Evolutionary conservation across 1,139 yeast genomes (phyloP).

Genomic region (Pneumocystis wakefieldiae): DNA sequence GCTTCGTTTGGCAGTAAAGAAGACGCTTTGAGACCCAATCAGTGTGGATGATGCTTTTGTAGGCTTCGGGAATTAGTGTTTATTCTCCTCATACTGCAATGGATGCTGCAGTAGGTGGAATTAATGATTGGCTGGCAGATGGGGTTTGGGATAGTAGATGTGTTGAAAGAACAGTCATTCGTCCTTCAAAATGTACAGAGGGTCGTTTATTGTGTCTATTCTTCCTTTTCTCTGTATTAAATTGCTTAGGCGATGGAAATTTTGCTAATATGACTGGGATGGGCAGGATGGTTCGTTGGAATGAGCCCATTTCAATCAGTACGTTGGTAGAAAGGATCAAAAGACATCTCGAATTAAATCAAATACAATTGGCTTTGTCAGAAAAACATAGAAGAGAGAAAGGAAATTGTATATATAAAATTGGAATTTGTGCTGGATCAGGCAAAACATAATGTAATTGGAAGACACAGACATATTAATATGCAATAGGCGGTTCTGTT

Average conservation of each 20-base stretch:
- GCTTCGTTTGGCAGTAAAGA: constrained; percentile 40
- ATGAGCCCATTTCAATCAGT: constrained; percentile 30
- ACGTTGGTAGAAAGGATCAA: constrained; percentile 44
- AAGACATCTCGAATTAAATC: constrained; percentile 33
- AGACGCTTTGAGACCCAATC: not conserved
- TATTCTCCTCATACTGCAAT: constrained; percentile 94
- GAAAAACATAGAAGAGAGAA: constrained; percentile 22
- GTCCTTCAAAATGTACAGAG: constrained; percentile 1
- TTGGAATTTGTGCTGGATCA: constrained; percentile 95
- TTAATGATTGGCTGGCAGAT: constrained; percentile 75
- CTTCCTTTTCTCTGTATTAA: constrained; percentile 4
- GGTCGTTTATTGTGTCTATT: not conserved
- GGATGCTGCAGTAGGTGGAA: constrained; percentile 84
- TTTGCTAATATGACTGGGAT: constrained; percentile 48
- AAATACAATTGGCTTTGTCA: constrained; percentile 52
- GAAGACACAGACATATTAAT: not conserved
- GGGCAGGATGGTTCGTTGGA: constrained; percentile 57
- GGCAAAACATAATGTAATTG: constrained; percentile 22
- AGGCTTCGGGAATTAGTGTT: constrained; percentile 56
- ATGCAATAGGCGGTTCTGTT: constrained; percentile 37
- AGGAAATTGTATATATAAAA: constrained; percentile 27
- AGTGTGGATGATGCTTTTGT: not conserved
- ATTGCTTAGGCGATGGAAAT: constrained; percentile 20
- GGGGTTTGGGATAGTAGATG: constrained; percentile 33
- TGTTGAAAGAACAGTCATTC: constrained; percentile 16